Evolutionary conservation across 1,284 basidiomycete species (phyloP), one percentile per base, ranked within the genome.

Genomic region (Fomitopsis betulina): DNA sequence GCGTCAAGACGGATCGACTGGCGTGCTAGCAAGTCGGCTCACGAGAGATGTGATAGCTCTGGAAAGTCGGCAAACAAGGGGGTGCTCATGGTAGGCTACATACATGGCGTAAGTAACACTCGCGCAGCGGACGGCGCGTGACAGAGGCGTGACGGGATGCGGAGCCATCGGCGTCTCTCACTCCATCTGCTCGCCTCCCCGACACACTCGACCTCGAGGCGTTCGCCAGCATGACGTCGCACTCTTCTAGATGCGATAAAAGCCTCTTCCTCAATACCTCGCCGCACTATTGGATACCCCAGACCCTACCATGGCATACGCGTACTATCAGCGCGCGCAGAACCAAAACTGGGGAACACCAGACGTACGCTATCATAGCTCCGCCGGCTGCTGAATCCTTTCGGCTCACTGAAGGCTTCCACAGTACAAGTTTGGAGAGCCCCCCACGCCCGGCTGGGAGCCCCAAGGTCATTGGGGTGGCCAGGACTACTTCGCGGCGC

Each of bases 31-130:
- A 23, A 52, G 40, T 55, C 30, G 54, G 23, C 84, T 68, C 74
- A 89, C 89, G 87, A 86, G 66, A 90, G 70, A 67, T 83, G 76
- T 15, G 84, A 75, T 33, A 92, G 75, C 65, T 91, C 88, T 6
- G 89, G 87, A 64, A 86, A 91, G 40, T 91, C 87, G 47, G 74
- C 69, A 39, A 83, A 75, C 42, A 91, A 75, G 54, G 77, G 76
- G 45, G 84, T 80, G 21, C 76, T 58, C 72, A 81, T 77, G 51
- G 47, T 35, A 15, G 25, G 45, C 19, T 51, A 35, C 32, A 33
- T 51, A n/a, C n/a, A n/a, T n/a, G n/a, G n/a, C n/a, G n/a, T n/a
- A n/a, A n/a, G n/a, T n/a, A n/a, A n/a, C n/a, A n/a, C n/a, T n/a
- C n/a, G n/a, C 13, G 32, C 49, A 51, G 4, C 30, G 33, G 10